Evolutionary conservation across 208 protist species (phyloP), one percentile per base, ranked within the genome.

Genomic region (Acanthamoeba healyi): DNA sequence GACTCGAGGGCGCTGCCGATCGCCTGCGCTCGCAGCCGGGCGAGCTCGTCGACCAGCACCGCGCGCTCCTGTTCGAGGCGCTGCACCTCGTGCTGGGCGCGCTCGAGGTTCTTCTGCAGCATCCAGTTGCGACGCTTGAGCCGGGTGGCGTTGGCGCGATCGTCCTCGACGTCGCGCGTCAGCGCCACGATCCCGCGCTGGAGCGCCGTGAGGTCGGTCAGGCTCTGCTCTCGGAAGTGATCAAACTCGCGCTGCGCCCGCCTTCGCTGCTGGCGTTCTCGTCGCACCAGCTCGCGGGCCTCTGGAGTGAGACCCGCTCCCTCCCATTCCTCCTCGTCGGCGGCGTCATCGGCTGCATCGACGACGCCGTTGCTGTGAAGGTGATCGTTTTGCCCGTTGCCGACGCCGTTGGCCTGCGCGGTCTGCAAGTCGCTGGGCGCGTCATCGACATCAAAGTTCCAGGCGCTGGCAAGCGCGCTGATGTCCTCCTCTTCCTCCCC

Each of bases 121-220:
- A 74, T 74, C 65, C 65, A 74, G 65, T 38, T 74, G 17, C 65
- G 65, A 10, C 65, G 65, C n/a, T 38, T 29, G 65, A 74, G 65
- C 19, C 26, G 17, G 9, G n/a, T 74, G 15, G 65, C 65, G n/a
- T 34, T 2, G 65, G 65, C 65, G 32, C 65, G 65, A 17, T 74
- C 65, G 29, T 38, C n/a, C 4, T 74, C 65, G 26, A 74, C 65
- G 65, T 40, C 65, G n/a, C 36, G 65, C n/a, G 65, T 40, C n/a
- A 74, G 65, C 15, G 32, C 65, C 32, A 38, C 65, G n/a, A 74
- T 34, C n/a, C 12, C 65, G n/a, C n/a, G 65, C 26, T 26, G 65
- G 15, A 74, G 65, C 17, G 65, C 65, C 5, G n/a, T 40, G 32
- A 74, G 65, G 36, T 74, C 65, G 19, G 65, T 29, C 65, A 74